Percentiles rank a stretch among this genome's conserved stretches.
phyloP scores from a whole-genome alignment of 2,329 filamentous ascomycete genomes.

The Colletotrichum sp. region DNA sequence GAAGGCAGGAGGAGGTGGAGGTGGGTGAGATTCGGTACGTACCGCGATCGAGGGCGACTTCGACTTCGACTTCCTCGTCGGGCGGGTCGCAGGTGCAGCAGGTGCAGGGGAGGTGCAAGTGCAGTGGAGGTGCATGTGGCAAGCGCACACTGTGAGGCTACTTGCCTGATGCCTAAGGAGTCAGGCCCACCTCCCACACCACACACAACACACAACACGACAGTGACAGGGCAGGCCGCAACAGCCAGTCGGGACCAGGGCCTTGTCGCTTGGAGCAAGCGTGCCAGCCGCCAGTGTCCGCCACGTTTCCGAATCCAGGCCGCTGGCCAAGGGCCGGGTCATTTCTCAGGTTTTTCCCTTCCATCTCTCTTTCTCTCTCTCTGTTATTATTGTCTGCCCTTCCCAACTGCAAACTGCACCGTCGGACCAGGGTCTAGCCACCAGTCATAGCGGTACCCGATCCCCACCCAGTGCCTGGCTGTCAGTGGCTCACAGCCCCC shows the following conservation, averaged over 20 bases:
- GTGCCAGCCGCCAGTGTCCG: slow-evolving; percentile 12
- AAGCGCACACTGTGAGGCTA: slow-evolving; percentile 4
- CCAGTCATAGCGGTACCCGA: slow-evolving; percentile 8
- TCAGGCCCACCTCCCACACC: neutral
- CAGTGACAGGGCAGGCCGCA: neutral
- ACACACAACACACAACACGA: neutral
- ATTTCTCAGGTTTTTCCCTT: slow-evolving; percentile 3
- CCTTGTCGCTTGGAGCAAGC: slow-evolving; percentile 12
- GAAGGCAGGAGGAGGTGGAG: neutral
- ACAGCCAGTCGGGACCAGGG: neutral
- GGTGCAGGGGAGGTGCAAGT: neutral
- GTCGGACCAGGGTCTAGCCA: neutral
- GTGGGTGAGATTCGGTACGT: neutral
- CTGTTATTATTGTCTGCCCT: neutral
- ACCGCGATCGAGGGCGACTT: neutral
- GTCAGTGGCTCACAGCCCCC: slow-evolving; percentile 4
- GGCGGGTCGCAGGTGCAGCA: neutral
- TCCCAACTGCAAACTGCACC: neutral
- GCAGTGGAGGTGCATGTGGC: neutral
- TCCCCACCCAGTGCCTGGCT: slow-evolving; percentile 10
- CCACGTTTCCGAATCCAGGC: slow-evolving; percentile 21
- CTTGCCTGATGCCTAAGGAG: neutral
- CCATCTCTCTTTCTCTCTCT: neutral
- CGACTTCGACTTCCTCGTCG: neutral
- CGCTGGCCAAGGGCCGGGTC: neutral